These are phyloP conservation scores for Nicotiana tabacum DNA, from an alignment of 257 asterid species.

Conservation along the genomic window DNA sequence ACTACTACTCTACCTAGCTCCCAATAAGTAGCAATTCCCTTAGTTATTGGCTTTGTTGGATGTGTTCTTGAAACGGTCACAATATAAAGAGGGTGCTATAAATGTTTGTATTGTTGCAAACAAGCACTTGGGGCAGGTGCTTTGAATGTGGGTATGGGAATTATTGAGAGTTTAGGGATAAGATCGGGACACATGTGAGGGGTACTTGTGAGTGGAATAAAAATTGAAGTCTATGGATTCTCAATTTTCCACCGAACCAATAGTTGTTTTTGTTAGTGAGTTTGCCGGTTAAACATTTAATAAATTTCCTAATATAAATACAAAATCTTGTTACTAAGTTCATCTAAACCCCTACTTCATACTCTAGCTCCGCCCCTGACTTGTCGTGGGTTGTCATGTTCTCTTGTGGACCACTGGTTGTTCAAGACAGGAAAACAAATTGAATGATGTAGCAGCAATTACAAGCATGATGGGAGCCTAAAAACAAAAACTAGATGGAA, in stretches of 20 bases:
- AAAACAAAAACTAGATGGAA: not conserved
- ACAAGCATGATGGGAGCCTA: slow-evolving; percentile 10
- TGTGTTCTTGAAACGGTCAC: not conserved
- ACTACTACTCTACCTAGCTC: too few relatives aligned
- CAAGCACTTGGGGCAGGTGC: not conserved
- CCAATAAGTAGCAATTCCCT: not conserved
- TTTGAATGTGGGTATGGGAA: not conserved
- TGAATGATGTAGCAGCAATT: not conserved
- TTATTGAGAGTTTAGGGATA: slow-evolving; percentile 6
- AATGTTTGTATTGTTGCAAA: not conserved
- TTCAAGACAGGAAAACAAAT: not conserved
- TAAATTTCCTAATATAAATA: too few relatives aligned
- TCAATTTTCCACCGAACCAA: too few relatives aligned
- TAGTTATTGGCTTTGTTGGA: not conserved
- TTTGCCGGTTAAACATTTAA: too few relatives aligned
- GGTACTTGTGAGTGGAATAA: not conserved
- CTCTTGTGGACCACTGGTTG: not conserved
- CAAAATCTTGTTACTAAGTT: too few relatives aligned
- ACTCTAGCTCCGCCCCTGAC: too few relatives aligned
- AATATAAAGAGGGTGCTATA: not conserved
- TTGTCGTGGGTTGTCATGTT: too few relatives aligned
- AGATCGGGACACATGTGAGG: not conserved
- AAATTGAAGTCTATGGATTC: too few relatives aligned
- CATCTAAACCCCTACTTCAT: too few relatives aligned
- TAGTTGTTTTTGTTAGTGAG: too few relatives aligned